phyloP scores from a whole-genome alignment of 2,329 filamentous ascomycete species.

The Apiospora hydei region DNA sequence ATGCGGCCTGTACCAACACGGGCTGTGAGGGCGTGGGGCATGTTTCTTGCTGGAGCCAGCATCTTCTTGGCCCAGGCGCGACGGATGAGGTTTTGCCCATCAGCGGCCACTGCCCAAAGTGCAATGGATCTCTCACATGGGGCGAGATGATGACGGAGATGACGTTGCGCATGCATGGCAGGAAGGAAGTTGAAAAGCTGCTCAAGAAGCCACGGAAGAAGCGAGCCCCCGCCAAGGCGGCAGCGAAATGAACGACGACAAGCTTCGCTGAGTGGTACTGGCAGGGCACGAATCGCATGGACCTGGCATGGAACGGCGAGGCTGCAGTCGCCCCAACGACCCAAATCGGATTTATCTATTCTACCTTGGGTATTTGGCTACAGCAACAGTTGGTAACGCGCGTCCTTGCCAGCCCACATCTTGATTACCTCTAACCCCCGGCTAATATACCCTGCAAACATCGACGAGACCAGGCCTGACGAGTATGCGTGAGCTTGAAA shows the following conservation, averaged over 20 bases:
- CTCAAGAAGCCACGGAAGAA: constrained; percentile 59
- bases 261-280: not conserved
- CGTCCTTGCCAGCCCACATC: not conserved
- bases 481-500: not conserved
- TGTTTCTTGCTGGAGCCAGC: constrained; percentile 64
- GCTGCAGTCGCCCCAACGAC: not conserved
- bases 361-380: too few species aligned
- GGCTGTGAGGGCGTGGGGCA: constrained; percentile 66
- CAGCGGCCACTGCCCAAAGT: constrained; percentile 74
- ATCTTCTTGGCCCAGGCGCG: constrained; percentile 52
- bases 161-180: constrained; percentile 74
- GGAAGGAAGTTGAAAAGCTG: constrained; percentile 73
- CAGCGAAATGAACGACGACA: not conserved
- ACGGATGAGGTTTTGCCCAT: constrained; percentile 66
- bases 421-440: not conserved
- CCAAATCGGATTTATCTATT: too few species aligned
- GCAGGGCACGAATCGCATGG: not conserved
- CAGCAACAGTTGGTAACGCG: not conserved
- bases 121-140: constrained; percentile 71
- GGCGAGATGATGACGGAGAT: constrained; percentile 82
- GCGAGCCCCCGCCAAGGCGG: constrained; percentile 30
- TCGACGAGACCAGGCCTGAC: not conserved
- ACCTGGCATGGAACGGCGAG: not conserved
- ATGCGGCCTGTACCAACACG: constrained; percentile 62
- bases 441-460: too few species aligned